phyloP scores from a whole-genome alignment of 768 basidiomycete genomes.

The Hypholoma fasciculare region DNA sequence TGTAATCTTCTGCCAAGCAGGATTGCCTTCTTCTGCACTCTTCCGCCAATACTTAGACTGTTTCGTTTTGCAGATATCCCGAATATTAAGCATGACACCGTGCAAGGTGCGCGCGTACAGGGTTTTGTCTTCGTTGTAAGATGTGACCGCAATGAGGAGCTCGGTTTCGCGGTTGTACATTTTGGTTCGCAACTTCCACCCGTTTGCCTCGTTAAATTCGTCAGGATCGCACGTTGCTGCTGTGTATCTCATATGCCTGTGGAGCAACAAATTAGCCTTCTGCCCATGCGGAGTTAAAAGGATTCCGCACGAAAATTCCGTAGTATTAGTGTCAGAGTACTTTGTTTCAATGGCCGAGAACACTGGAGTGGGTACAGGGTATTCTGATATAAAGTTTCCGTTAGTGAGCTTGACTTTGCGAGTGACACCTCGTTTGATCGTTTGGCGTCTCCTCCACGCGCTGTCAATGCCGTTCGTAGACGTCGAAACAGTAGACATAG shows the following conservation, averaged over 20 bases:
- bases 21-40: conserved; percentile 78
- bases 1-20: conserved; percentile 89
- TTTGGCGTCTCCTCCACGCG: conserved; percentile 78
- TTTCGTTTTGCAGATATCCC: conserved; percentile 96
- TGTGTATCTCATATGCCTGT: conserved; percentile 90
- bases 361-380: conserved; percentile 84
- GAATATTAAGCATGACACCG: conserved; percentile 96
- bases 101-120: conserved; percentile 92
- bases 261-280: neutral
- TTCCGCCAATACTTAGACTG: conserved; percentile 90
- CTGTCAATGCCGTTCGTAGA: conserved; percentile 59
- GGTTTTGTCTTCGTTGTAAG: conserved; percentile 91
- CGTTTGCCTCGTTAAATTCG: conserved; percentile 76
- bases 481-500: conserved; percentile 49
- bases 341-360: conserved; percentile 80
- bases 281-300: conserved; percentile 2
- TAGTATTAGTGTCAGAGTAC: conserved; percentile 70
- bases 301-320: conserved; percentile 82
- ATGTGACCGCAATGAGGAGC: conserved; percentile 91
- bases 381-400: conserved; percentile 91
- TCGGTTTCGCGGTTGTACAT: conserved; percentile 90
- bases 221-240: conserved; percentile 92
- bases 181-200: conserved; percentile 84
- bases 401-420: conserved; percentile 92
- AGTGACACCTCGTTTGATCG: conserved; percentile 90